phyloP scores from a whole-genome alignment of 768 basidiomycete genomes.

The Leccinum disarticulatum region DNA sequence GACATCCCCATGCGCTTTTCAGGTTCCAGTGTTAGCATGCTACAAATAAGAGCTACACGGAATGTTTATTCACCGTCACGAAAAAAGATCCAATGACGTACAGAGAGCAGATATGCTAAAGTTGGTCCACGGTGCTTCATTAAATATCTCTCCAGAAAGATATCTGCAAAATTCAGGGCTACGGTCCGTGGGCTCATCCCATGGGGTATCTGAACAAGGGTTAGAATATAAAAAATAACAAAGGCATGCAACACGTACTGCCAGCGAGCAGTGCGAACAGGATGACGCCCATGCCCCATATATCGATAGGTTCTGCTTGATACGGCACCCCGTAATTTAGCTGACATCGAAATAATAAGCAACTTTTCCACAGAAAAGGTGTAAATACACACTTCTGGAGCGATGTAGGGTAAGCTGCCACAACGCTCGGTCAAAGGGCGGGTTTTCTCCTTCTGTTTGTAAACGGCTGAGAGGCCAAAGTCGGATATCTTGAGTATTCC shows the following conservation, averaged over 20 bases:
- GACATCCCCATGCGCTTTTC: slow-evolving; percentile 61
- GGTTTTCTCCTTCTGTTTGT: slow-evolving; percentile 78
- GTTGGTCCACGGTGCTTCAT: slow-evolving; percentile 76
- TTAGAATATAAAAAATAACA: background rate
- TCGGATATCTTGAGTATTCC: slow-evolving; percentile 93
- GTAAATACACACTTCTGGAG: slow-evolving; percentile 70
- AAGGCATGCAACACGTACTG: slow-evolving; percentile 52
- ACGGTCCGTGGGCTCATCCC: slow-evolving; percentile 87
- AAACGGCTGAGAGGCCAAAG: slow-evolving; percentile 92
- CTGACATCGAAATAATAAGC: slow-evolving; percentile 37
- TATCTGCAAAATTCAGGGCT: slow-evolving; percentile 83
- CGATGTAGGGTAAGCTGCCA: slow-evolving; percentile 92
- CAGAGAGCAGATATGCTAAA: slow-evolving; percentile 60
- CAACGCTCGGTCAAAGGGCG: slow-evolving; percentile 78
- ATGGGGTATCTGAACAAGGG: slow-evolving; percentile 77
- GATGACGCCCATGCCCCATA: slow-evolving; percentile 96
- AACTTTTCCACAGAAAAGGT: background rate
- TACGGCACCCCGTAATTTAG: slow-evolving; percentile 68
- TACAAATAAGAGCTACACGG: slow-evolving; percentile 66
- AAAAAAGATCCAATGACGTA: slow-evolving; percentile 36
- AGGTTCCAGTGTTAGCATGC: slow-evolving; percentile 74
- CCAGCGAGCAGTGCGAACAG: slow-evolving; percentile 88
- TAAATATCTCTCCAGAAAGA: slow-evolving; percentile 68
- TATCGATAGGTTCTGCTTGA: slow-evolving; percentile 88
- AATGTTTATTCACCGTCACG: background rate